These are phyloP conservation scores for Plasmodium malariae DNA, from an alignment of 169 alveolate genomes.

Conservation along the genomic window DNA sequence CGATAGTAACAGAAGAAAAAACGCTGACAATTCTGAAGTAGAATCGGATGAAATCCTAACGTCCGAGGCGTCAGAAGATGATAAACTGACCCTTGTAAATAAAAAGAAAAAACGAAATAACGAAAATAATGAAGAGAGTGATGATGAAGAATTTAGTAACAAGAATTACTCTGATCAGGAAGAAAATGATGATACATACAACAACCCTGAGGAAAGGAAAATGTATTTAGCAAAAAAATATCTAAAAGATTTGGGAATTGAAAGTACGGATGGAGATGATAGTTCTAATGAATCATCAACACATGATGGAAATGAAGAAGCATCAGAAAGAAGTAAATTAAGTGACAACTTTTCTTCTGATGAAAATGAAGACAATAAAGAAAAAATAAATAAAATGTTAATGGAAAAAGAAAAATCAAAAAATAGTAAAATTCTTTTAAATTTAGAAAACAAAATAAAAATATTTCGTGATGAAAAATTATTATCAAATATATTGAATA, in stretches of 20 bases:
- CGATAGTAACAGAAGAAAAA: background rate
- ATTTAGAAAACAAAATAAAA: slow-evolving; percentile 55
- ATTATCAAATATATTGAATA: slow-evolving; percentile 8
- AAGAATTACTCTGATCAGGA: slow-evolving; percentile 15
- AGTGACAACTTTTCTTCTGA: slow-evolving; percentile 17
- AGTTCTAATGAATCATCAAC: slow-evolving; percentile 8
- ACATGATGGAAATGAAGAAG: slow-evolving; percentile 16
- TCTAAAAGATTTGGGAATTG: slow-evolving; percentile 56
- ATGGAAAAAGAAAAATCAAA: slow-evolving; percentile 42
- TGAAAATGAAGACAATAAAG: slow-evolving; percentile 34
- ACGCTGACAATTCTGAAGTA: slow-evolving; percentile 35
- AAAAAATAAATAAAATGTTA: slow-evolving; percentile 39
- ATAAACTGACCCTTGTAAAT: background rate
- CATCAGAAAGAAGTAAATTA: background rate
- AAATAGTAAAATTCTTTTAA: slow-evolving; percentile 27
- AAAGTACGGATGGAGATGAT: slow-evolving; percentile 40
- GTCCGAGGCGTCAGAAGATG: slow-evolving; percentile 30
- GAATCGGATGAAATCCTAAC: slow-evolving; percentile 68
- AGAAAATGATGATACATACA: slow-evolving; percentile 23
- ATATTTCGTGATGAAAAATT: slow-evolving; percentile 53
- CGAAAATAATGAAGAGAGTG: background rate
- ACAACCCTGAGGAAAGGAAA: slow-evolving; percentile 74
- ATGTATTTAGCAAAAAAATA: slow-evolving; percentile 69
- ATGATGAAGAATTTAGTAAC: slow-evolving; percentile 13
- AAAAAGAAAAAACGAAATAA: slow-evolving; percentile 29